Evolutionary conservation across 805 yeast genomes (phyloP).

Genomic region (Zygoascus flipseniorum): DNA sequence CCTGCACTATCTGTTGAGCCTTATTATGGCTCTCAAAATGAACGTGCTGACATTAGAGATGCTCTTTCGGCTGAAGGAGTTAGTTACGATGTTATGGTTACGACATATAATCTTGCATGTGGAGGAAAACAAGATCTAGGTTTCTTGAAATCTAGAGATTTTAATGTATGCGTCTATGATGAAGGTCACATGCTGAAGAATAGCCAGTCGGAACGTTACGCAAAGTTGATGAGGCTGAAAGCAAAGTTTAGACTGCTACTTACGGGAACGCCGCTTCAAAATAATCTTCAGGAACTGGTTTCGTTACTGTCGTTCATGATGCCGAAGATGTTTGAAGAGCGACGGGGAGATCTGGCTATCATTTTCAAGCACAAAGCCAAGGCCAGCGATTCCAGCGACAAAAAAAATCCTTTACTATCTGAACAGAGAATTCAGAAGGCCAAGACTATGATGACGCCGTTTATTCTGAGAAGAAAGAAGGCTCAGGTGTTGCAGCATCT

Average conservation of each 20-base stretch:
- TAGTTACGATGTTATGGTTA: constrained; percentile 78
- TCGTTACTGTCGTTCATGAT: constrained; percentile 85
- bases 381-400: constrained; percentile 44
- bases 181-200: constrained; percentile 98
- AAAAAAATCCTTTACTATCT: constrained; percentile 67
- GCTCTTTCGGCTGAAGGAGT: constrained; percentile 46
- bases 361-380: constrained; percentile 83
- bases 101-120: constrained; percentile 87
- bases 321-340: constrained; percentile 72
- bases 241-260: constrained; percentile 80
- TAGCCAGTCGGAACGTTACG: constrained; percentile 77
- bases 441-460: constrained; percentile 97
- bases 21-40: constrained; percentile 81
- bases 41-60: constrained; percentile 76
- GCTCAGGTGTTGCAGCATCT: constrained; percentile 84
- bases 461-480: constrained; percentile 85
- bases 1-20: constrained; percentile 79
- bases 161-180: constrained; percentile 87
- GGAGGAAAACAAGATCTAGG: constrained; percentile 76
- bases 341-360: constrained; percentile 70
- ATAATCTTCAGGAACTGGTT: constrained; percentile 81
- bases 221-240: constrained; percentile 71
- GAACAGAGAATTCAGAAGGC: constrained; percentile 91
- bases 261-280: constrained; percentile 97
- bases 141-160: constrained; percentile 63